These are phyloP conservation scores for Phaeosphaeria sp. DNA, from an alignment of 2,329 filamentous ascomycete species.

Conservation along the genomic window DNA sequence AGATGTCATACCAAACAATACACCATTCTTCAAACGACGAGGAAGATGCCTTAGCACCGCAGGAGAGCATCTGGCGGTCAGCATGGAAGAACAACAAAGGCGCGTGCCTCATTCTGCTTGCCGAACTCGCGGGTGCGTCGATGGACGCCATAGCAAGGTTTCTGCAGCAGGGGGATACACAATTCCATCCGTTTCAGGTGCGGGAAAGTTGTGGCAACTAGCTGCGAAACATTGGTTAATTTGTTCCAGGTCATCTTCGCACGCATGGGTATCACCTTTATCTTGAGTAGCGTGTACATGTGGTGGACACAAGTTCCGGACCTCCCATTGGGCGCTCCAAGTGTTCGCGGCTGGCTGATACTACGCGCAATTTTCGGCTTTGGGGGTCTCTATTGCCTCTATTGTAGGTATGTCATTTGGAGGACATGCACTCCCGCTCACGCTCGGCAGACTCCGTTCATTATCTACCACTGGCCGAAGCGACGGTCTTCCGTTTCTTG, in stretches of 20 bases:
- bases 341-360: constrained; percentile 16
- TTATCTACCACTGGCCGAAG: constrained; percentile 81
- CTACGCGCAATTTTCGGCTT: constrained; percentile 21
- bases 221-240: not conserved
- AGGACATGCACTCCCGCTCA: constrained; percentile 39
- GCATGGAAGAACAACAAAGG: constrained; percentile 16
- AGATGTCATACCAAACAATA: not conserved
- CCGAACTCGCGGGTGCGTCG: constrained; percentile 12
- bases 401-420: constrained; percentile 13
- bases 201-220: not conserved
- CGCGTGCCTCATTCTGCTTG: constrained; percentile 15
- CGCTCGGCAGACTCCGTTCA: constrained; percentile 64
- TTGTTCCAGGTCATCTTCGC: constrained; percentile 70
- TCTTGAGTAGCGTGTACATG: constrained; percentile 73
- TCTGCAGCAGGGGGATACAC: constrained; percentile 15
- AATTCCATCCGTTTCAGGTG: constrained; percentile 19
- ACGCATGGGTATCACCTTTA: constrained; percentile 73
- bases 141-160: constrained; percentile 20
- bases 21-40: not conserved
- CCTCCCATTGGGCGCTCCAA: constrained; percentile 16
- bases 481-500: constrained; percentile 84
- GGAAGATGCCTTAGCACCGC: not conserved
- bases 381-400: constrained; percentile 20
- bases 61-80: constrained; percentile 11
- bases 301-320: constrained; percentile 59